Evolutionary conservation across 225 moss, liverwort and hornwort species (phyloP).

Genomic region (Physcomitrellopsis africana): DNA sequence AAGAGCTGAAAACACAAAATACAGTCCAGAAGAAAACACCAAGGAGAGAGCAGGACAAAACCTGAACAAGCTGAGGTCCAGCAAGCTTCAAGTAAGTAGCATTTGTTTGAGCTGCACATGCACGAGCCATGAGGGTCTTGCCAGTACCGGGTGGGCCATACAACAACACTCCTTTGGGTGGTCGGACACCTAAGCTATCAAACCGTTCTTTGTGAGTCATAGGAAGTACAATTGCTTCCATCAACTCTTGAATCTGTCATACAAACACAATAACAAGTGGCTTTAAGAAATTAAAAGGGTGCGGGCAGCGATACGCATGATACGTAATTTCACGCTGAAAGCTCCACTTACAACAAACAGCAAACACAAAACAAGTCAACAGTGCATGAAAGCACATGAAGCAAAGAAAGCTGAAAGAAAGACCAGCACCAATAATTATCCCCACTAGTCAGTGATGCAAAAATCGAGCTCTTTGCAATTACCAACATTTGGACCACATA

Average conservation of each 20-base stretch:
- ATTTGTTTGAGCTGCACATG: slow-evolving; percentile 95
- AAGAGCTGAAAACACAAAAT: background rate
- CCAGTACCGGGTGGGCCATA: slow-evolving; percentile 98
- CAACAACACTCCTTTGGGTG: slow-evolving; percentile 92
- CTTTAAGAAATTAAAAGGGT: background rate
- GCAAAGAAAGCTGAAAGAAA: background rate
- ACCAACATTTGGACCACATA: background rate
- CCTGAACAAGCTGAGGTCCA: slow-evolving; percentile 98
- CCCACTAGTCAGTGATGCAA: background rate
- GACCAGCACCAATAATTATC: background rate
- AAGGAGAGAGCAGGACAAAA: slow-evolving; percentile 21
- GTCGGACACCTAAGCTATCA: slow-evolving; percentile 85
- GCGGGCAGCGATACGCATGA: background rate
- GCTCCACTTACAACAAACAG: background rate
- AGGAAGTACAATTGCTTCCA: slow-evolving; percentile 95
- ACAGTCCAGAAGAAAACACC: background rate
- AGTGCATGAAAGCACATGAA: background rate
- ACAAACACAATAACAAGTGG: slow-evolving; percentile 21
- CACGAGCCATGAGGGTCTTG: slow-evolving; percentile 95
- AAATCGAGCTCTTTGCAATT: no score
- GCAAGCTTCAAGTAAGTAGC: slow-evolving; percentile 94
- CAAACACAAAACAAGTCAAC: background rate
- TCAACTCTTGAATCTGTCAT: slow-evolving; percentile 91
- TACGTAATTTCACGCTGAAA: background rate
- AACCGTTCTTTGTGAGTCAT: slow-evolving; percentile 98